Evolutionary conservation across 768 basidiomycete species (phyloP).

Genomic region (Pleurotus citrinopileatus): DNA sequence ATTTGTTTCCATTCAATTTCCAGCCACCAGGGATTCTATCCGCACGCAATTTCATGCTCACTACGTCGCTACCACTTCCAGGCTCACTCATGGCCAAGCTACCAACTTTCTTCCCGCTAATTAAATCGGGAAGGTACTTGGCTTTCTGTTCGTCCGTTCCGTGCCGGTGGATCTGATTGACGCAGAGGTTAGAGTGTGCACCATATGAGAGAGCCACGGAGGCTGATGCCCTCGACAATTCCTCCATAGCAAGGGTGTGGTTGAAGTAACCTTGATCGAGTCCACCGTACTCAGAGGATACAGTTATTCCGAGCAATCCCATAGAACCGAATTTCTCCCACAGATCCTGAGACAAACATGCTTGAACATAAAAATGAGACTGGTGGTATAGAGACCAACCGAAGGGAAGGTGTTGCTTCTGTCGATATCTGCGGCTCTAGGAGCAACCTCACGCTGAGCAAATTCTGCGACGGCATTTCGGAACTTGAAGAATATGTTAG

Average conservation of each 20-base stretch:
- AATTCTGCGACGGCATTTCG: slow-evolving; percentile 77
- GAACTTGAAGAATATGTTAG: slow-evolving; percentile 52
- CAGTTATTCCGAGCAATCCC: slow-evolving; percentile 90
- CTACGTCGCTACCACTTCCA: slow-evolving; percentile 92
- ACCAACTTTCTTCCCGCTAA: slow-evolving; percentile 81
- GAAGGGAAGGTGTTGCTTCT: slow-evolving; percentile 77
- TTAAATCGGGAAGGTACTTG: slow-evolving; percentile 79
- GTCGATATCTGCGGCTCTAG: slow-evolving; percentile 84
- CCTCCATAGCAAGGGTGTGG: slow-evolving; percentile 94
- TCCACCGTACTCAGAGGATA: slow-evolving; percentile 77
- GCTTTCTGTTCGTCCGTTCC: slow-evolving; percentile 81
- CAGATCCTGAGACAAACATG: slow-evolving; percentile 51
- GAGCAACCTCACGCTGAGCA: slow-evolving; percentile 80
- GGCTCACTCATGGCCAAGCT: slow-evolving; percentile 94
- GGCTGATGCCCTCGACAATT: slow-evolving; percentile 85
- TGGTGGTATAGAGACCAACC: slow-evolving; percentile 35
- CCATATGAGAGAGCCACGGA: slow-evolving; percentile 92
- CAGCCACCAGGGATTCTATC: slow-evolving; percentile 76
- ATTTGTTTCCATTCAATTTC: slow-evolving; percentile 86
- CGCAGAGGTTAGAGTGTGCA: slow-evolving; percentile 88
- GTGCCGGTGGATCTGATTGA: slow-evolving; percentile 82
- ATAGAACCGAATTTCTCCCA: slow-evolving; percentile 90
- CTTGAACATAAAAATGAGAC: slow-evolving; percentile 6
- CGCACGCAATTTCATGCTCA: slow-evolving; percentile 86
- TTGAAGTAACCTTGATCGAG: slow-evolving; percentile 81